These are phyloP conservation scores for Clavispora carvajalis DNA, from an alignment of 805 yeast genomes.

Conservation along the genomic window DNA sequence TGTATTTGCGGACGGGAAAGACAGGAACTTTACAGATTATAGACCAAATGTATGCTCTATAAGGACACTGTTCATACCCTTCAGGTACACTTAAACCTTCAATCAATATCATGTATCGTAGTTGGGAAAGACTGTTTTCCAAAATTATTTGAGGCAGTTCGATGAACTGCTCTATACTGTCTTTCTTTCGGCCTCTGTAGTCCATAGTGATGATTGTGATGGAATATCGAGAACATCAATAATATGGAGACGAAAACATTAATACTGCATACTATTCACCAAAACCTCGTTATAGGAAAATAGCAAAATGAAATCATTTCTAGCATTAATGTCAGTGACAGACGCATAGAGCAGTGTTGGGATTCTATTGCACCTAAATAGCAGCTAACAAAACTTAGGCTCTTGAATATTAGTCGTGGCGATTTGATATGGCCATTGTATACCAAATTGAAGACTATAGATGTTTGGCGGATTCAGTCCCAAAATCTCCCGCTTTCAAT, in stretches of 20 bases:
- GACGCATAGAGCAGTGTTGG: too few relatives aligned
- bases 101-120: conserved; percentile 35
- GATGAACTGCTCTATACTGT: conserved; percentile 48
- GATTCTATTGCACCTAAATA: too few relatives aligned
- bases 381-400: too few relatives aligned
- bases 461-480: too few relatives aligned
- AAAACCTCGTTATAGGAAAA: too few relatives aligned
- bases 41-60: conserved; percentile 77
- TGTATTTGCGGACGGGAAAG: conserved; percentile 50
- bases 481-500: too few relatives aligned
- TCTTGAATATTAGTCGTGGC: too few relatives aligned
- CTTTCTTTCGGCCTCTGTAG: conserved; percentile 40
- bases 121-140: conserved; percentile 46
- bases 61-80: conserved; percentile 54
- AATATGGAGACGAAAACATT: neutral
- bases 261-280: neutral
- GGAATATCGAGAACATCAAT: neutral
- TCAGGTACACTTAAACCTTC: conserved; percentile 38
- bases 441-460: too few relatives aligned
- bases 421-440: too few relatives aligned
- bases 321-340: too few relatives aligned
- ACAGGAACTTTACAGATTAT: conserved; percentile 63
- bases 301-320: too few relatives aligned
- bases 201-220: conserved; percentile 6
- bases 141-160: conserved; percentile 41